Conservation (phyloP, 345 rosid species). For the Physaria fendleri region DNA sequence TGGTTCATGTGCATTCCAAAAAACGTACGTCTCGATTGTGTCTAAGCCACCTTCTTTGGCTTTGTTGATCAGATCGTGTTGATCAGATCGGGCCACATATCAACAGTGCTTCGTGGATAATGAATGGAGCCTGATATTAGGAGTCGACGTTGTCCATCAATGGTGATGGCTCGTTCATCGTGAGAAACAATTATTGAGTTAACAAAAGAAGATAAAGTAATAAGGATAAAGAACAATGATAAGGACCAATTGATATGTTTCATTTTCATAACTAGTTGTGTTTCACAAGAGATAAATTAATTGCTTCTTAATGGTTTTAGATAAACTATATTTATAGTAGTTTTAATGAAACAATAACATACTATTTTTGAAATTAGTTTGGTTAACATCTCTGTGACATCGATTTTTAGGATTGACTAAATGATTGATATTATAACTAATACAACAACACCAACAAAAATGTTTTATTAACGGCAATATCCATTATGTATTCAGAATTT, state of each 20-base stretch:
- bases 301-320: not conserved
- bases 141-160: conserved; percentile 47
- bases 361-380: not conserved
- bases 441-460: no score
- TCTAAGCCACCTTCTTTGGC: conserved; percentile 63
- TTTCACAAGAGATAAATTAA: not conserved
- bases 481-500: no score
- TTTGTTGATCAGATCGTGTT: conserved; percentile 42
- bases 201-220: not conserved
- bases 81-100: conserved; percentile 65
- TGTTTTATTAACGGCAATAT: no score
- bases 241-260: not conserved
- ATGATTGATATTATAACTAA: not conserved
- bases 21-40: conserved; percentile 58
- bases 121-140: conserved; percentile 67
- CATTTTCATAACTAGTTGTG: conserved; percentile 10
- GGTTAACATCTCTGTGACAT: not conserved
- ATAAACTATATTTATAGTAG: conserved; percentile 7
- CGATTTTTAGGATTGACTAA: conserved; percentile 3
- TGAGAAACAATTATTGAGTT: conserved; percentile 30
- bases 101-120: conserved; percentile 57
- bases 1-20: conserved; percentile 66
- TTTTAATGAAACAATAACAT: not conserved
- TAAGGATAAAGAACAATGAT: not conserved
- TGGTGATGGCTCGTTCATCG: conserved; percentile 42